phyloP scores from a whole-genome alignment of 1,284 basidiomycete genomes.

The Sanguinoderma infundibulare region DNA sequence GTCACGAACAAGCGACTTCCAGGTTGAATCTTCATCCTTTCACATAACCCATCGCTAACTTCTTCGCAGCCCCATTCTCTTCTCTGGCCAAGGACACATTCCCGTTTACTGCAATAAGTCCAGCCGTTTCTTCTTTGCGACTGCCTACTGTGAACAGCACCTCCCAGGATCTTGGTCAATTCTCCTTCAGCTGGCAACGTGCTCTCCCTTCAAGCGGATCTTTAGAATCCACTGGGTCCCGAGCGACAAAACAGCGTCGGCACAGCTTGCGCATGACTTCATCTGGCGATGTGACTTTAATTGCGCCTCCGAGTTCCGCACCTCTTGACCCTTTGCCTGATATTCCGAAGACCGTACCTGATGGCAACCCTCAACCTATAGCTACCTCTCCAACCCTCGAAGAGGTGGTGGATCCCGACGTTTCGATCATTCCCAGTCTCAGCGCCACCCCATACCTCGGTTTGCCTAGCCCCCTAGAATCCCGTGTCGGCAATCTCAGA shows the following conservation, averaged over 20 bases:
- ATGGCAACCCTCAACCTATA: not conserved
- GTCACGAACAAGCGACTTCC: slow-evolving; percentile 20
- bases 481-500: slow-evolving; percentile 27
- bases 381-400: not conserved
- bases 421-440: slow-evolving; percentile 17
- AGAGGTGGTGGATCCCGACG: not conserved
- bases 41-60: not conserved
- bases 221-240: not conserved
- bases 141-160: not conserved
- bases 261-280: slow-evolving; percentile 1
- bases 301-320: not conserved
- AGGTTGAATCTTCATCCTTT: slow-evolving; percentile 18
- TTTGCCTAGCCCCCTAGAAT: slow-evolving; percentile 9
- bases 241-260: not conserved
- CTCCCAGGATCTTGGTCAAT: not conserved
- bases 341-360: not conserved
- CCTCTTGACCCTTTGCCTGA: not conserved
- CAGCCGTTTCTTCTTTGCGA: not conserved
- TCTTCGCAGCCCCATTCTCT: slow-evolving; percentile 5
- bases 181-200: slow-evolving; percentile 18
- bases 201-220: not conserved
- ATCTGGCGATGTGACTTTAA: slow-evolving; percentile 7
- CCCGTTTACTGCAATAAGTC: not conserved
- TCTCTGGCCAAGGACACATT: not conserved
- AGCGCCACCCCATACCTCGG: slow-evolving; percentile 12